These are phyloP conservation scores for Ascochyta clinopodiicola DNA, from an alignment of 2,329 filamentous ascomycete species.

Conservation along the genomic window DNA sequence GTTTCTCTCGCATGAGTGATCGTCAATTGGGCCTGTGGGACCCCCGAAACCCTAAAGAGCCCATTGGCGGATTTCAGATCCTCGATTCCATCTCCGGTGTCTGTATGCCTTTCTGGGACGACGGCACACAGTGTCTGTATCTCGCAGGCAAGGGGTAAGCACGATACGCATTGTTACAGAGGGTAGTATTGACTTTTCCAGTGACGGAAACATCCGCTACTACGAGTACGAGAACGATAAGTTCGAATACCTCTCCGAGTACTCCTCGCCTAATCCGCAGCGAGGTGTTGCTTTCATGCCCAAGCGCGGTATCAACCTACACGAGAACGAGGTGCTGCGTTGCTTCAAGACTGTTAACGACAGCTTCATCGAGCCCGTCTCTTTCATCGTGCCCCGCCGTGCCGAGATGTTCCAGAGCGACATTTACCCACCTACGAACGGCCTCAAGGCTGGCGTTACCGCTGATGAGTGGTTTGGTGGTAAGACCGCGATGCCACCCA, in stretches of 20 bases:
- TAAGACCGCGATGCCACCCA: constrained; percentile 82
- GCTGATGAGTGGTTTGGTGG: constrained; percentile 85
- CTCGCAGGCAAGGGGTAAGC: constrained; percentile 94
- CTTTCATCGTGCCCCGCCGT: constrained; percentile 93
- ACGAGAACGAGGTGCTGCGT: constrained; percentile 90
- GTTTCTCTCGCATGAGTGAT: constrained; percentile 98
- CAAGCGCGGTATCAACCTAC: constrained; percentile 91
- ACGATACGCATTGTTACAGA: neutral
- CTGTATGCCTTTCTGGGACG: constrained; percentile 99
- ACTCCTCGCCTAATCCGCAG: constrained; percentile 96
- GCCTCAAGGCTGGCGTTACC: constrained; percentile 79
- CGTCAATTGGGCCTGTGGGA: constrained; percentile 96
- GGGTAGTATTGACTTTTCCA: constrained; percentile 46
- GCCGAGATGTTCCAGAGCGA: constrained; percentile 96
- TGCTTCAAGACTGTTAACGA: constrained; percentile 98
- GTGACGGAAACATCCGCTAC: constrained; percentile 98
- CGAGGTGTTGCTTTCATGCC: constrained; percentile 93
- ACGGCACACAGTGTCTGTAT: constrained; percentile 93
- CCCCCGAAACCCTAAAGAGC: constrained; percentile 76
- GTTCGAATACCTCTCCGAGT: constrained; percentile 95
- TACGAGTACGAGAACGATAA: constrained; percentile 99
- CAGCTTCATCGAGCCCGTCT: constrained; percentile 91
- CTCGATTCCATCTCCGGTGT: constrained; percentile 97
- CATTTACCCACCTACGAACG: constrained; percentile 88
- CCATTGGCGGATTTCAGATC: constrained; percentile 87